These are phyloP conservation scores for Tuber microsphaerosporum DNA, from an alignment of 495 filamentous ascomycete species.

Conservation along the genomic window DNA sequence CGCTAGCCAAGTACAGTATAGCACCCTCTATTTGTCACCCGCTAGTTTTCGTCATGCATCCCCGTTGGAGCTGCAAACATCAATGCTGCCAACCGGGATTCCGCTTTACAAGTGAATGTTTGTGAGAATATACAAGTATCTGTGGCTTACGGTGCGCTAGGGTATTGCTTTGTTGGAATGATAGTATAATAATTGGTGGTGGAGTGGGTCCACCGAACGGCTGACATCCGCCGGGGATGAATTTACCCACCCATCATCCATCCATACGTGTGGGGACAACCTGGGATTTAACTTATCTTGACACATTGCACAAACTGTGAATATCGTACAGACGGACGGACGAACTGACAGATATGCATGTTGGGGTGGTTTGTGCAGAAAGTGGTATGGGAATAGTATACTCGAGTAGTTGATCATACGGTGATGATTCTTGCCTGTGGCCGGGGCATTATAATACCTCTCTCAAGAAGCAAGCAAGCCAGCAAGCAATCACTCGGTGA, in stretches of 20 bases:
- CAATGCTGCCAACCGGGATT: not conserved
- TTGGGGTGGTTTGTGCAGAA: not conserved
- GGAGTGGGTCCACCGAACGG: not conserved
- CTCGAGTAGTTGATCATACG: not conserved
- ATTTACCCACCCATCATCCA: not conserved
- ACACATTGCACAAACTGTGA: not conserved
- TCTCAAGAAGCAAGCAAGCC: not conserved
- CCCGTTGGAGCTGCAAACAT: not conserved
- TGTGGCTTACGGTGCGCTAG: not conserved
- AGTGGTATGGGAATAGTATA: not conserved
- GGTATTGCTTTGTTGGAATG: not conserved
- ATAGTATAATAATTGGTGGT: not conserved
- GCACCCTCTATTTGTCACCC: not conserved
- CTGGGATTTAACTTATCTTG: not conserved
- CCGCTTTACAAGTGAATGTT: not conserved
- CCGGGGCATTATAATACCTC: not conserved
- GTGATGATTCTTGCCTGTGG: not conserved
- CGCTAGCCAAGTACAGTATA: not conserved
- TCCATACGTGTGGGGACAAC: not conserved
- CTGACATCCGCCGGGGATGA: not conserved
- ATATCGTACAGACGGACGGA: not conserved
- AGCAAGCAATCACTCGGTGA: not conserved
- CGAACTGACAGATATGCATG: not conserved
- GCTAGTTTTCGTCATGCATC: not conserved
- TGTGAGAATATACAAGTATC: not conserved